Evolutionary conservation across 192 early-diverging fungal genomes (phyloP).

Genomic region (Fimicolochytrium jonesii): DNA sequence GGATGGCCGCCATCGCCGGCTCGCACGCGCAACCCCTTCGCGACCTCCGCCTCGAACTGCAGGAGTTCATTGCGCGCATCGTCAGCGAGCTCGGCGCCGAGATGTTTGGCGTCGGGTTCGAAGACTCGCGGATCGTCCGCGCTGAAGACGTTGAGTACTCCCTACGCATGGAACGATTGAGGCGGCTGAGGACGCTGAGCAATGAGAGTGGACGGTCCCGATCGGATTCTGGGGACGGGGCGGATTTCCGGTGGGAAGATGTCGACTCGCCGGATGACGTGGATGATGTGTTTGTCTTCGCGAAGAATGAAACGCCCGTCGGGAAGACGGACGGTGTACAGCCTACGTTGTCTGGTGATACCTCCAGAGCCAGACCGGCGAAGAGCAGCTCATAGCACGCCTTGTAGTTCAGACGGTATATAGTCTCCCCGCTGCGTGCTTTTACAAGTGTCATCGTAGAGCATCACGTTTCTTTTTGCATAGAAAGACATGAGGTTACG

Average conservation of each 20-base stretch:
- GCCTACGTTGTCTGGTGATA: no score
- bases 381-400: no score
- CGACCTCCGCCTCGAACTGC: slow-evolving; percentile 64
- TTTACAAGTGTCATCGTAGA: no score
- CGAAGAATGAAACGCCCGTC: no score
- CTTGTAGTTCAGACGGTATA: no score
- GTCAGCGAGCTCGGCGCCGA: slow-evolving; percentile 80
- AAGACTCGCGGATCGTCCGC: slow-evolving; percentile 27
- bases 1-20: slow-evolving; percentile 57
- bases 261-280: slow-evolving; percentile 2
- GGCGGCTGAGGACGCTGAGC: slow-evolving; percentile 1
- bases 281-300: slow-evolving; percentile 3
- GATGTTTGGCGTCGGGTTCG: slow-evolving; percentile 41
- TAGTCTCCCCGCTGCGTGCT: no score
- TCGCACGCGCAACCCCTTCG: slow-evolving; percentile 56
- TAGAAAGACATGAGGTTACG: no score
- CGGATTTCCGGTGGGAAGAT: slow-evolving; percentile 25
- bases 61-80: slow-evolving; percentile 68
- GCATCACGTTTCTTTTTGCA: no score
- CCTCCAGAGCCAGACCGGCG: no score
- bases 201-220: no score
- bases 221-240: no score
- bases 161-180: slow-evolving; percentile 8
- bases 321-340: no score
- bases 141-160: slow-evolving; percentile 8